Evolutionary conservation across 2,329 filamentous ascomycete genomes (phyloP).

Genomic region (Epichloe coenophiala): DNA sequence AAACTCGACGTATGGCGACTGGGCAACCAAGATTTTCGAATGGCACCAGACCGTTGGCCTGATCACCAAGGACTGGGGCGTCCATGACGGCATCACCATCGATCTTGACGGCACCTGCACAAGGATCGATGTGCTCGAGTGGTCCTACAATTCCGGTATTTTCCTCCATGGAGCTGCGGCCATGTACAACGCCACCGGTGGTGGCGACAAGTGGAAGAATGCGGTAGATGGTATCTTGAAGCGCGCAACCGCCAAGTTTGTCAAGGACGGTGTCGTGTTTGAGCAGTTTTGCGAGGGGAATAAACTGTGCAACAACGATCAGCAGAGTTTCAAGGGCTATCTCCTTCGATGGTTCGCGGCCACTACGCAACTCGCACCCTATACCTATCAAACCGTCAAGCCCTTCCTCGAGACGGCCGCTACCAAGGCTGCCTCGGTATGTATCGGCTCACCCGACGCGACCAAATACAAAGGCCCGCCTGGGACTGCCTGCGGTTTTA

Average conservation of each 20-base stretch:
- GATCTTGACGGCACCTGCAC: slow-evolving; percentile 30
- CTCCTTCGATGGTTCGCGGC: slow-evolving; percentile 52
- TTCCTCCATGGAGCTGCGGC: slow-evolving; percentile 48
- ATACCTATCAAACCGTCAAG: slow-evolving; percentile 34
- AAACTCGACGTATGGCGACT: slow-evolving; percentile 64
- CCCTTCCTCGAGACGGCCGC: slow-evolving; percentile 39
- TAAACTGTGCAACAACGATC: slow-evolving; percentile 53
- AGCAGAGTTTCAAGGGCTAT: slow-evolving; percentile 66
- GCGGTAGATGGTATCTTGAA: slow-evolving; percentile 45
- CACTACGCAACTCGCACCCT: slow-evolving; percentile 40
- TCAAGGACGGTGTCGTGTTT: slow-evolving; percentile 38
- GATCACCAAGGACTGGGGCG: slow-evolving; percentile 38
- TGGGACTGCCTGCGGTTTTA: slow-evolving; percentile 53
- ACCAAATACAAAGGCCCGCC: slow-evolving; percentile 34
- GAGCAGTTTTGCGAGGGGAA: slow-evolving; percentile 54
- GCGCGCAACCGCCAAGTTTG: slow-evolving; percentile 39
- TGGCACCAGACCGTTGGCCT: slow-evolving; percentile 46
- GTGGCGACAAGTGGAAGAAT: slow-evolving; percentile 37
- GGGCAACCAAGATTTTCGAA: slow-evolving; percentile 58
- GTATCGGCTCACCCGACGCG: slow-evolving; percentile 30
- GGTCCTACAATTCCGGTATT: slow-evolving; percentile 58
- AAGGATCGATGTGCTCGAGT: slow-evolving; percentile 44
- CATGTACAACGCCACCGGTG: slow-evolving; percentile 47
- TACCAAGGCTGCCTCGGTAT: slow-evolving; percentile 35
- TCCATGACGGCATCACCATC: slow-evolving; percentile 37